phyloP scores from a whole-genome alignment of 2,329 filamentous ascomycete species.

The Cladosporium cucumerinum region DNA sequence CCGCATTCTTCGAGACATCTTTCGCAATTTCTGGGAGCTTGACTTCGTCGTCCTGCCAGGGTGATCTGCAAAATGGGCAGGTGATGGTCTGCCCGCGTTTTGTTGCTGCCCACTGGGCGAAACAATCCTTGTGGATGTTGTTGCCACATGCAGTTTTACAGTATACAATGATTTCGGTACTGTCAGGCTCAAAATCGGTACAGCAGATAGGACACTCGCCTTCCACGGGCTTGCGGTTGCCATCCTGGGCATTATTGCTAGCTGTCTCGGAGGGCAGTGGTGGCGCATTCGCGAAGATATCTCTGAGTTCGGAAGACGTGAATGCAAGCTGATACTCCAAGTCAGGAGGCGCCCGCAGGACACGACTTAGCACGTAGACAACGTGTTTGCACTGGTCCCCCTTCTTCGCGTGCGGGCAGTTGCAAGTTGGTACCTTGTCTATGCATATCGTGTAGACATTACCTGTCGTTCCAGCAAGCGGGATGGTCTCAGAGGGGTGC shows the following conservation, averaged over 20 bases:
- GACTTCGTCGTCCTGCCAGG: slow-evolving; percentile 27
- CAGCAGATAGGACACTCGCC: slow-evolving; percentile 63
- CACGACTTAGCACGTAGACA: slow-evolving; percentile 57
- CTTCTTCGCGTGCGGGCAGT: slow-evolving; percentile 30
- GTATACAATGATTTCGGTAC: slow-evolving; percentile 50
- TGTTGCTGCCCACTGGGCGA: slow-evolving; percentile 49
- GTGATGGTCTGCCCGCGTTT: slow-evolving; percentile 27
- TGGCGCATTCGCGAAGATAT: slow-evolving; percentile 56
- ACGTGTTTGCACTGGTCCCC: slow-evolving; percentile 63
- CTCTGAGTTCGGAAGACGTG: slow-evolving; percentile 54
- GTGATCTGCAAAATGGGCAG: slow-evolving; percentile 33
- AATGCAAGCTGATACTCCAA: slow-evolving; percentile 62
- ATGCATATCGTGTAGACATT: slow-evolving; percentile 60
- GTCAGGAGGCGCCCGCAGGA: slow-evolving; percentile 54
- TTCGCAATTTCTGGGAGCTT: slow-evolving; percentile 26
- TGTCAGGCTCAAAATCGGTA: slow-evolving; percentile 25
- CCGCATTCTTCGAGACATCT: slow-evolving; percentile 23
- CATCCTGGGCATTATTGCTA: slow-evolving; percentile 33
- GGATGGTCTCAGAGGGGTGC: slow-evolving; percentile 51
- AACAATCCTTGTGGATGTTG: slow-evolving; percentile 58
- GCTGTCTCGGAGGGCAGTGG: slow-evolving; percentile 43
- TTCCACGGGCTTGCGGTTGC: slow-evolving; percentile 58
- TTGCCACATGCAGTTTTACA: slow-evolving; percentile 62
- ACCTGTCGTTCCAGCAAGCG: slow-evolving; percentile 59
- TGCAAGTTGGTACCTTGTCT: slow-evolving; percentile 44